phyloP scores from a whole-genome alignment of 2,329 filamentous ascomycete genomes.

The Didymella exigua region DNA sequence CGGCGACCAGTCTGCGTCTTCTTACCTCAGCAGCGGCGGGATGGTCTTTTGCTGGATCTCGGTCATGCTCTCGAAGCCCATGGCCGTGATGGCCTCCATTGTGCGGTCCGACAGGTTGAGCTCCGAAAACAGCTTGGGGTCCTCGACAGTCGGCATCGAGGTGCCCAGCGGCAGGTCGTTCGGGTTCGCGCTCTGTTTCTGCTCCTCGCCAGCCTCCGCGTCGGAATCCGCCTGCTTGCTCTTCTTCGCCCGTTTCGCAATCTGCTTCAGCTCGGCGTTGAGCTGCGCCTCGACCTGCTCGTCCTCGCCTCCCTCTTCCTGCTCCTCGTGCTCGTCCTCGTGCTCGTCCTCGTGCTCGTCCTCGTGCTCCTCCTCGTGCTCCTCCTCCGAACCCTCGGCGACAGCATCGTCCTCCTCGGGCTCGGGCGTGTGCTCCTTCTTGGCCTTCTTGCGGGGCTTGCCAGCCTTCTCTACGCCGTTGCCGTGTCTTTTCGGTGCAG shows the following conservation, averaged over 20 bases:
- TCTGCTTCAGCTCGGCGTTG: slow-evolving; percentile 43
- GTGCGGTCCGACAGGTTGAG: slow-evolving; percentile 87
- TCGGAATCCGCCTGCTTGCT: slow-evolving; percentile 33
- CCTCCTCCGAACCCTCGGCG: slow-evolving; percentile 28
- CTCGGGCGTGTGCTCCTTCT: slow-evolving; percentile 46
- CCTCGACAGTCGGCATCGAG: slow-evolving; percentile 65
- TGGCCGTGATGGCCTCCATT: slow-evolving; percentile 83
- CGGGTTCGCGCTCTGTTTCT: slow-evolving; percentile 36
- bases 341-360: slow-evolving; percentile 36
- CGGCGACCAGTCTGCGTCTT: neutral
- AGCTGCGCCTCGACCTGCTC: slow-evolving; percentile 42
- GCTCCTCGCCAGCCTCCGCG: slow-evolving; percentile 30
- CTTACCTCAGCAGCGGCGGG: slow-evolving; percentile 75
- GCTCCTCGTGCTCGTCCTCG: slow-evolving; percentile 41
- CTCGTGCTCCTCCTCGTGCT: slow-evolving; percentile 43
- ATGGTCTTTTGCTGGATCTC: slow-evolving; percentile 90
- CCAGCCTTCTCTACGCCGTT: slow-evolving; percentile 40
- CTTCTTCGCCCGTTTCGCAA: slow-evolving; percentile 38
- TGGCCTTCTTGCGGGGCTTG: slow-evolving; percentile 51
- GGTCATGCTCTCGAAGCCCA: slow-evolving; percentile 96
- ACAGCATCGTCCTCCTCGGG: slow-evolving; percentile 31
- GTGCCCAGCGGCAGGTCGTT: slow-evolving; percentile 61
- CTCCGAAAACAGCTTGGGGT: slow-evolving; percentile 76
- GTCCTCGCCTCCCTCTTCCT: slow-evolving; percentile 32
- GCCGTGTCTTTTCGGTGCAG: slow-evolving; percentile 38